Conservation (phyloP, 352 stramenopile species). For the Globisporangium cystogenes region DNA sequence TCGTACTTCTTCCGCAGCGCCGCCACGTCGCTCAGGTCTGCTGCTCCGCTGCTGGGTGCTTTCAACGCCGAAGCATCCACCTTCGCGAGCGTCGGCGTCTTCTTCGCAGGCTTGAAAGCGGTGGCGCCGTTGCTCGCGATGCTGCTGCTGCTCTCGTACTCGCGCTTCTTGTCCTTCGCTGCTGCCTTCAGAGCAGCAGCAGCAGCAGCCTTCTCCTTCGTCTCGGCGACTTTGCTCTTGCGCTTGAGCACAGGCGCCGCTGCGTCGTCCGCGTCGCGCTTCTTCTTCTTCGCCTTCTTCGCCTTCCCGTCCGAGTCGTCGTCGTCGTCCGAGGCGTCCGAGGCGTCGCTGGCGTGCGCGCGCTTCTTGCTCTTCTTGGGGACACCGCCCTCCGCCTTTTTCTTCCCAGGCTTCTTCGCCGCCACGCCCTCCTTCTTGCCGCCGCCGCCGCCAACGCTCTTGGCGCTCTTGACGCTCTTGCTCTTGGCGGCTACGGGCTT, state of each 20-base stretch:
- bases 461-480: too few species aligned
- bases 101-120: slow-evolving; percentile 1
- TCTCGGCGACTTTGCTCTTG: neutral
- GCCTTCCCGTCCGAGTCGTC: neutral
- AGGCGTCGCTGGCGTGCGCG: neutral
- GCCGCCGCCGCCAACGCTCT: neutral
- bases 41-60: neutral
- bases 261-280: neutral
- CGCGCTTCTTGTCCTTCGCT: slow-evolving; percentile 9
- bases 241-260: neutral
- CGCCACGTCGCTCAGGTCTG: slow-evolving; percentile 4
- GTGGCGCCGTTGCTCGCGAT: neutral
- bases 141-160: slow-evolving; percentile 4
- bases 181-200: neutral
- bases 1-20: slow-evolving; percentile 37
- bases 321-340: neutral
- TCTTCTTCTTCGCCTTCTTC: slow-evolving; percentile 8
- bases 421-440: neutral
- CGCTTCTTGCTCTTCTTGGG: slow-evolving; percentile 16
- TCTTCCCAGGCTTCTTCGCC: slow-evolving; percentile 11
- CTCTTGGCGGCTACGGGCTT: slow-evolving; percentile 12
- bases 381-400: slow-evolving; percentile 3
- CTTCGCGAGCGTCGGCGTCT: neutral
- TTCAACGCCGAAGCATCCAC: neutral
- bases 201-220: slow-evolving; percentile 1